phyloP scores from a whole-genome alignment of 139 green algal species.

The Chlamydomonas applanata region DNA sequence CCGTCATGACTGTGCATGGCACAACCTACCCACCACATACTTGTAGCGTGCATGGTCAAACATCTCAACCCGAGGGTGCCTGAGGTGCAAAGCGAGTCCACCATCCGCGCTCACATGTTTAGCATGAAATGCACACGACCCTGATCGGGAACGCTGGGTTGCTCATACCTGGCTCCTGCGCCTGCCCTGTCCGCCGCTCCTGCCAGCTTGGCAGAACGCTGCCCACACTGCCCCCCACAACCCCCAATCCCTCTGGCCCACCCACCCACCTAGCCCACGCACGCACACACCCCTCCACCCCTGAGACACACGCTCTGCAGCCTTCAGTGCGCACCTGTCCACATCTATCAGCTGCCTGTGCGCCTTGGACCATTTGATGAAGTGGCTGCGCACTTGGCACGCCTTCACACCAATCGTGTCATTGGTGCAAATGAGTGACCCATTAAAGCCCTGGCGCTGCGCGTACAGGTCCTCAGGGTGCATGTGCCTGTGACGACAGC shows the following conservation, averaged over 20 bases:
- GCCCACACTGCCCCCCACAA: too few relatives aligned
- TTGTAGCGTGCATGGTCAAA: conserved; percentile 1
- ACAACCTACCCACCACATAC: background rate
- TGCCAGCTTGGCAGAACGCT: too few relatives aligned
- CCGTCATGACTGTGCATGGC: background rate
- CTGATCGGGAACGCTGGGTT: too few relatives aligned
- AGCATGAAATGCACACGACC: too few relatives aligned
- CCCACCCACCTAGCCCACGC: too few relatives aligned
- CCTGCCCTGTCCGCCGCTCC: too few relatives aligned
- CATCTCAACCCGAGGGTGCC: background rate
- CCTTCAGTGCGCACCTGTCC: background rate
- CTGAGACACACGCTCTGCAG: too few relatives aligned
- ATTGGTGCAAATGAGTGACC: conserved; percentile 5
- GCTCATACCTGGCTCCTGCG: too few relatives aligned
- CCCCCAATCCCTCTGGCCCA: too few relatives aligned
- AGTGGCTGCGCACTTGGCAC: background rate
- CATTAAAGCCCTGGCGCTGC: background rate
- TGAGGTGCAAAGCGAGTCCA: too few relatives aligned
- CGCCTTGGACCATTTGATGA: background rate
- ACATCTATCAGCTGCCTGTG: conserved; percentile 3
- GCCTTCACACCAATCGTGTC: background rate
- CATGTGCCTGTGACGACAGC: conserved; percentile 12
- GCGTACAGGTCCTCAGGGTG: conserved; percentile 18
- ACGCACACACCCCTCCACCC: too few relatives aligned
- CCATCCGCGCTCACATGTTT: too few relatives aligned